These are phyloP conservation scores for Linnemannia exigua DNA, from an alignment of 192 early-diverging fungal species.

Conservation along the genomic window DNA sequence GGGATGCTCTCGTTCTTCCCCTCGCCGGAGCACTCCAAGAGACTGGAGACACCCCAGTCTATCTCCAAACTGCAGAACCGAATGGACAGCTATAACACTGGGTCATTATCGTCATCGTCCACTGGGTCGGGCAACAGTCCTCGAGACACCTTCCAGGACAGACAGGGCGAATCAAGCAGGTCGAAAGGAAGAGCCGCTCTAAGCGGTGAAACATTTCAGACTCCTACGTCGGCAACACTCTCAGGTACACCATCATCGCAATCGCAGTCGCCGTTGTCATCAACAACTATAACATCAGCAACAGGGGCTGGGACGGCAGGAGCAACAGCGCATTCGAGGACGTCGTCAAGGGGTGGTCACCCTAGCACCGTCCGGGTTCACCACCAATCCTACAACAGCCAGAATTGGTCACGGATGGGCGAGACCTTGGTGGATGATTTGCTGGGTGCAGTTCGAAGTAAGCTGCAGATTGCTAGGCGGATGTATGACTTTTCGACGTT, in stretches of 20 bases:
- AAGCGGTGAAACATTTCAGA: constrained; percentile 33
- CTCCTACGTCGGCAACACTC: constrained; percentile 6
- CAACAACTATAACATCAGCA: background rate
- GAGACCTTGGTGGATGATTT: constrained; percentile 48
- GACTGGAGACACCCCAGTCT: constrained; percentile 46
- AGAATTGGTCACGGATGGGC: constrained; percentile 49
- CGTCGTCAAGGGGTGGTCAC: background rate
- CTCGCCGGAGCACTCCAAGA: constrained; percentile 40
- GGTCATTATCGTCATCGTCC: constrained; percentile 19
- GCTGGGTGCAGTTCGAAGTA: constrained; percentile 42
- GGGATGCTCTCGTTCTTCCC: constrained; percentile 49
- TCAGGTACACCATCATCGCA: constrained; percentile 1
- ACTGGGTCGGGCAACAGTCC: constrained; percentile 19
- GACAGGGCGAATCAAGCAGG: background rate
- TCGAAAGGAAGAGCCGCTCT: constrained; percentile 15
- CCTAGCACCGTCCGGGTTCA: constrained; percentile 10
- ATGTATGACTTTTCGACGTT: constrained; percentile 38
- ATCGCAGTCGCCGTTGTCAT: background rate
- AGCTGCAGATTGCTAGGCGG: constrained; percentile 39
- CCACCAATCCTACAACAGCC: constrained; percentile 1
- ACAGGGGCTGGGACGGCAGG: background rate
- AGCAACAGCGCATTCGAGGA: background rate
- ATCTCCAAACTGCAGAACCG: constrained; percentile 37
- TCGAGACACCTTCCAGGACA: background rate
- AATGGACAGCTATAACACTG: background rate